These are phyloP conservation scores for Globisporangium camurandrum DNA, from an alignment of 352 stramenopile genomes.

Conservation along the genomic window DNA sequence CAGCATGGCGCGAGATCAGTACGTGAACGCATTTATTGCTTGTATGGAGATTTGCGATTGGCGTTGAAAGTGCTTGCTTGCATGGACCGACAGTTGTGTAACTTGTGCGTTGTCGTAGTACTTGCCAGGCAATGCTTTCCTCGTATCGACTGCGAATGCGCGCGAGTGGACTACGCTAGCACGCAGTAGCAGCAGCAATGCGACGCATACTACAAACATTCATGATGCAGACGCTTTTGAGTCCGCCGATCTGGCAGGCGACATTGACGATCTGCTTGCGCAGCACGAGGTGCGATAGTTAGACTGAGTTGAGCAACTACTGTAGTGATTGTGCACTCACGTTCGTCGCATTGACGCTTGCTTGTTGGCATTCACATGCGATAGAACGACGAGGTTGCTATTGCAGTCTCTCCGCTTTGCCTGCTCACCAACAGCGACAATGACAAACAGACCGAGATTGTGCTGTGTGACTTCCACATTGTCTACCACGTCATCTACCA, in stretches of 20 bases:
- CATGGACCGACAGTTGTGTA: background rate
- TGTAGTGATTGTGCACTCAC: too few relatives aligned
- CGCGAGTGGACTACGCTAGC: constrained; percentile 2
- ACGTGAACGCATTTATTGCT: constrained; percentile 1
- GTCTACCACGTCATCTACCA: constrained; percentile 75
- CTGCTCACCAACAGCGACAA: background rate
- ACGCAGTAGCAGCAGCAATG: constrained; percentile 9
- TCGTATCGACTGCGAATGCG: constrained; percentile 49
- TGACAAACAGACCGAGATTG: constrained; percentile 9
- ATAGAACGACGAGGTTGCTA: constrained; percentile 7
- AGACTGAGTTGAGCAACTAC: too few relatives aligned
- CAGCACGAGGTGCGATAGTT: constrained; percentile 11
- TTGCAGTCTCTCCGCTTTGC: background rate
- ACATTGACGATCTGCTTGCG: constrained; percentile 7
- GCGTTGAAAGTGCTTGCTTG: too few relatives aligned
- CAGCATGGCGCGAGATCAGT: constrained; percentile 40
- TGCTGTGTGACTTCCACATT: constrained; percentile 75
- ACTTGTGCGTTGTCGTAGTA: constrained; percentile 23
- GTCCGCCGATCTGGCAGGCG: background rate
- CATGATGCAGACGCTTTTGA: background rate
- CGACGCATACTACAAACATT: background rate
- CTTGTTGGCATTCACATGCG: too few relatives aligned
- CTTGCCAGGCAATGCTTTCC: constrained; percentile 51
- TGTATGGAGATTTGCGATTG: too few relatives aligned
- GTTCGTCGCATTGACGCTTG: too few relatives aligned